Evolutionary conservation across 2,329 filamentous ascomycete genomes (phyloP), one percentile per base, ranked within the genome.

Genomic region (Colletotrichum incanum): DNA sequence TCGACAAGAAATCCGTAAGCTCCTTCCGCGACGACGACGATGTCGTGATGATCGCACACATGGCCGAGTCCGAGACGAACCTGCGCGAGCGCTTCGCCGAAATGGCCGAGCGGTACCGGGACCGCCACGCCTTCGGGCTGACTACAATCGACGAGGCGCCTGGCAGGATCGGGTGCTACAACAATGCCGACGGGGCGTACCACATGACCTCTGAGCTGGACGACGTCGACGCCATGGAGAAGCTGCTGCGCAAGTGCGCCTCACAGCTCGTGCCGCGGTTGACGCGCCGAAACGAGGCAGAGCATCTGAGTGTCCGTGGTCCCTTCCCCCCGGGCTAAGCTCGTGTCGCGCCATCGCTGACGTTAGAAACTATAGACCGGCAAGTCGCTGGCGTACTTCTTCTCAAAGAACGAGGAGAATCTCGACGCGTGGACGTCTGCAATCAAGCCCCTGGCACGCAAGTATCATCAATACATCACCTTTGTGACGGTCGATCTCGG

Each of bases 401-500:
- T 79, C 66, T 74, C 68, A 31, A 63, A 72, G 50, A 47, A 67
- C 3, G 73, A 79, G 0, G 41, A 71, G 12, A 80, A 84, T 34
- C 79, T 81, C 2, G 78, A 82, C 3, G 73, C 71, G 0, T 87
- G 84, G 76, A 78, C 12, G 78, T 87, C 61, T 77, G 79, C 20
- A 79, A 65, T 68, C 23, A 43, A 67, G 2, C 52, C 82, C 3
- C 75, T 87, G 5, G 67, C 87, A 1, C 84, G 83, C 73, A 83
- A 82, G 74, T 87, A 86, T 76, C 75, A 79, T 65, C 85, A 87
- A 16, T 87, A 86, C 67, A 80, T 88, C 16, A 79, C 77, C 66
- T 88, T 88, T 71, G 83, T 86, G 5, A 87, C 84, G 1, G 83
- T 87, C 2, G 84, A 88, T 68, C 78, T 80, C 0, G 69, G 75